Evolutionary conservation across 306 rosid genomes (phyloP), one percentile per base, ranked within the genome.

Genomic region (Castanea sativa): DNA sequence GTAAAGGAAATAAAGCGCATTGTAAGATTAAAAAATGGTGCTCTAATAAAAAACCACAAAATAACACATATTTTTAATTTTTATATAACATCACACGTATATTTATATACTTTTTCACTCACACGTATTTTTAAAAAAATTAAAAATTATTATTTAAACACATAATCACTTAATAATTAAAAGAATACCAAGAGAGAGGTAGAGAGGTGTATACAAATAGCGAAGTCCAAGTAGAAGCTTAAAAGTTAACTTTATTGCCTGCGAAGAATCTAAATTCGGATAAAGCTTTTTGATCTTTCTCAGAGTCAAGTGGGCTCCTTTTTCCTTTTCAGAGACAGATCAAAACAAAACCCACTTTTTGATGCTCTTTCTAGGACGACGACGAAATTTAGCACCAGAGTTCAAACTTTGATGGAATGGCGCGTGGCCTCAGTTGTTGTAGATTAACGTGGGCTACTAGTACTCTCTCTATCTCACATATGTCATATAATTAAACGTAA

Each of bases 231-330:
- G 76, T 57, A 76, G 77, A 70, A 65, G 30, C 79, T 69, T 25
- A 79, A 76, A 55, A 64, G 75, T 76, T 32, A 10, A 73, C 84
- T 68, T 76, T 80, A 80, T 76, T 57, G 79, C 69, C 73, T 57
- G 82, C 70, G 74, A 14, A 51, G 75, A 71, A 75, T 84, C 85
- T 55, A 57, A 76, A 65, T 51, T 73, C 61, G 59, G 73, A 80
- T 73, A 23, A 38, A 38, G 27, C 35, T 74, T 73, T 61, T 70
- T 75, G 43, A 49, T 59, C 23, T 49, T 35, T 21, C 61, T 76
- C 6, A 38, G 23, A 4, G 25, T 8, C 0, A 21, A 20, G 13
- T 18, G 35, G 3, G 18, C 3, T 13, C 2, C 7, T 60, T 45
- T 57, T 43, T 71, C 27, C 21, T 60, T 79, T 73, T 14, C 33